A percentile compares a stretch with the other conserved stretches of the same genome.
Evolutionary conservation across 139 green algal species (phyloP).

Genomic region (Nannochloris sp.): DNA sequence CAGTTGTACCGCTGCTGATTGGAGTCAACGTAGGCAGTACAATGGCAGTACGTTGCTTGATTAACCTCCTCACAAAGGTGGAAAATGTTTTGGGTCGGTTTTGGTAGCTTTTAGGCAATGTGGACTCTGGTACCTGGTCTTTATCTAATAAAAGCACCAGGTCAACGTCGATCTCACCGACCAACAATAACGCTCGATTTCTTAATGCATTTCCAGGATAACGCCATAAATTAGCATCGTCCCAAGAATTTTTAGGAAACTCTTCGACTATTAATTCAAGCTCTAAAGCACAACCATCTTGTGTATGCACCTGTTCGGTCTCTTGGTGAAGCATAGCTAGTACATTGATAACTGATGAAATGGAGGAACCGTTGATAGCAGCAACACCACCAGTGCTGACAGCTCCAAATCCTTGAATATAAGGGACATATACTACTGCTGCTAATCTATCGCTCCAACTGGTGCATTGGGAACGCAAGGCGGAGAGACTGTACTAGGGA

Average conservation of each 20-base stretch:
- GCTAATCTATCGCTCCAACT: constrained; percentile 8
- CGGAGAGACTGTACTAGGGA: background rate
- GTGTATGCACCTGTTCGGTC: background rate
- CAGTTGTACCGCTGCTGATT: background rate
- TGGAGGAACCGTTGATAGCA: background rate
- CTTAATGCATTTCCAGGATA: constrained; percentile 18
- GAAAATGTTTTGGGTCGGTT: background rate
- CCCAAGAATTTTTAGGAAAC: background rate
- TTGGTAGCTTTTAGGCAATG: background rate
- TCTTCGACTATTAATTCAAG: constrained; percentile 3
- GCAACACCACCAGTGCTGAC: background rate
- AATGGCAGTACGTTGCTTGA: background rate
- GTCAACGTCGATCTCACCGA: constrained; percentile 11
- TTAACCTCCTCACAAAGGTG: background rate
- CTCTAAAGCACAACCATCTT: background rate
- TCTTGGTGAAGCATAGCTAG: background rate
- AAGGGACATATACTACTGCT: constrained; percentile 15
- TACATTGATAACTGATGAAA: background rate
- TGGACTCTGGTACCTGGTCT: constrained; percentile 20
- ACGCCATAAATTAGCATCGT: background rate
- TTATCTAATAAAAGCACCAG: constrained; percentile 29
- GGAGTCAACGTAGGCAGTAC: background rate
- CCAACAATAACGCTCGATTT: constrained; percentile 16
- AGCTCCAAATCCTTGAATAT: background rate
- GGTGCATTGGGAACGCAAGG: constrained; percentile 9